Evolutionary conservation across 2,329 filamentous ascomycete species (phyloP), one percentile per base, ranked within the genome.

Genomic region (Curvularia sp.): DNA sequence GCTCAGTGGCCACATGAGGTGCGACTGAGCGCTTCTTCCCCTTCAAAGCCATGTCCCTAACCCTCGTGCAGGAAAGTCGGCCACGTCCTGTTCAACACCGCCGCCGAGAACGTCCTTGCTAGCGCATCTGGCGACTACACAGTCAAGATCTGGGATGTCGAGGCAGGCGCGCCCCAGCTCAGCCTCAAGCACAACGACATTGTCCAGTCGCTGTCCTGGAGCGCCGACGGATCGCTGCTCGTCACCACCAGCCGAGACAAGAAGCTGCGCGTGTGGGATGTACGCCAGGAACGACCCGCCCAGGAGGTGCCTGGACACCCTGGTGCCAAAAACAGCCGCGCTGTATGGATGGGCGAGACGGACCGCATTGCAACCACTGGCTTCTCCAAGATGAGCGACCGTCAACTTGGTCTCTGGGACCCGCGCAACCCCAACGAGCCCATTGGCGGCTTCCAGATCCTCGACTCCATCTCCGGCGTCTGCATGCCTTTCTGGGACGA

Each of bases 401-500:
- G 95, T 53, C 95, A 99, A 78, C 85, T 99, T 68, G 95, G 91
- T 52, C 84, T 99, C 36, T 99, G 95, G 95, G 95, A 99, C 81
- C 88, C 93, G 47, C 91, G 93, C 68, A 89, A 87, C 64, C 86
- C 88, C 18, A 80, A 78, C 34, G 89, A 96, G 71, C 95, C 95
- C 48, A 89, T 98, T 70, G 93, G 92, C 49, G 93, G 93, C 15
- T 97, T 97, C 81, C 89, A 87, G 70, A 90, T 91, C 68, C 85
- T 99, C 48, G 95, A 99, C 80, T 96, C 92, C 46, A 97, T 97
- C 72, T 97, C 94, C 45, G 95, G 95, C 76, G 93, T 99, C 59
- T 96, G 93, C 84, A 97, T 99, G 92, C 95, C 95, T 30, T 98
- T 99, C 86, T 99, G 95, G 95, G 95, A 99, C 76, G 94, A 98